Evolutionary conservation across 306 rosid genomes (phyloP), one percentile per base, ranked within the genome.

Genomic region (Medicago arabica): DNA sequence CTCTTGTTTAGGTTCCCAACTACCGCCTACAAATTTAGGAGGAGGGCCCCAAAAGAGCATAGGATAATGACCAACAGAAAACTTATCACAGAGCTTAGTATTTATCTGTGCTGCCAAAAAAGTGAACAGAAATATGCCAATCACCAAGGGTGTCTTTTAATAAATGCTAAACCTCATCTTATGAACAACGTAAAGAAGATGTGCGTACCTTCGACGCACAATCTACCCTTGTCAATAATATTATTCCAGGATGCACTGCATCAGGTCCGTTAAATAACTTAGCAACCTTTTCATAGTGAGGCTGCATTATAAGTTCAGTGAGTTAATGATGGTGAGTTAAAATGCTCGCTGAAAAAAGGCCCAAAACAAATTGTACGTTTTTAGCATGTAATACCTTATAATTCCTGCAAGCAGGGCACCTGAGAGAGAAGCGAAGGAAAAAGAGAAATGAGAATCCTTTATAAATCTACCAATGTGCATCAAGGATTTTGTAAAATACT

Each of bases 321-420:
- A 69, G 61, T 49, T 38, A 50, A 80, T 77, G 63, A 77, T 28
- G 46, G 78, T 59, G 75, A 61, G 18, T 54, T 17, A 18, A 55
- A 67, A 50, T 18, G 8, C 70, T 63, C 11, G 54, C 50, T 66
- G 16, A 71, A 53, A 53, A 50, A 49, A 65, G 38, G 0, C 14
- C 61, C 13, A 8, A 58, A 11, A 58, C 28, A 3, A 16, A 13
- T 25, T 49, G 57, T 36, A 43, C 34, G 59, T 76, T 79, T 79
- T 68, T 12, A 71, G 65, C 23, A 66, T 54, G 44, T 28, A 73
- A 75, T 84, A 95, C 99, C 99, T 95, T 95, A 75, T 95, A 92
- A 77, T 95, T 92, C 76, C 97, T 86, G 90, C 99, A 95, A 47
- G 99, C 97, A 68, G 99, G 99, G 67, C 97, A 95, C 99, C 99